Conservation (phyloP, 495 filamentous ascomycete species). For the Poronia punctata region DNA sequence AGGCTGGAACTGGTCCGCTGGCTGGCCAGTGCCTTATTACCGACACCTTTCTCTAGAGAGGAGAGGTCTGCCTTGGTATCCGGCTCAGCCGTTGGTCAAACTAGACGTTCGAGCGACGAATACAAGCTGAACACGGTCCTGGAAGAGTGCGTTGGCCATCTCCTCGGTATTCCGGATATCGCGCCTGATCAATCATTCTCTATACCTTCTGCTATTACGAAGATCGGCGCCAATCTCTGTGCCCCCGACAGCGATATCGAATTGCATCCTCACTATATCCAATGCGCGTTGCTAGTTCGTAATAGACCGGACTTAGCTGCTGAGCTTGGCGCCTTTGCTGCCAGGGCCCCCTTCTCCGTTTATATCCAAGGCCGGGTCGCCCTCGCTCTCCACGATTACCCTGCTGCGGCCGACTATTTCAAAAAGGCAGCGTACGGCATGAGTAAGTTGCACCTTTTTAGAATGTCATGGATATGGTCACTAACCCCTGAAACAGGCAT, state of each 20-base stretch:
- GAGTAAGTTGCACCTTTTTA: conserved; percentile 46
- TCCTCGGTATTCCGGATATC: conserved; percentile 37
- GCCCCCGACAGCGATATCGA: conserved; percentile 44
- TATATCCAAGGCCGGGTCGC: conserved; percentile 83
- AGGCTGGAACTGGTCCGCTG: conserved; percentile 75
- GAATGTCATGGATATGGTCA: background rate
- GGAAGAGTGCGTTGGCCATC: conserved; percentile 43
- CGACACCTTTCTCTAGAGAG: conserved; percentile 29
- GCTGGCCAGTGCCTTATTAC: conserved; percentile 58
- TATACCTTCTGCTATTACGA: conserved; percentile 40
- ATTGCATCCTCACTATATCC: conserved; percentile 46
- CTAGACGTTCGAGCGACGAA: conserved; percentile 31
- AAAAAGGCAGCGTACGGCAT: conserved; percentile 75
- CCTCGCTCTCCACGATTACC: conserved; percentile 63
- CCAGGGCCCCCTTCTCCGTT: conserved; percentile 60
- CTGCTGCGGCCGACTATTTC: conserved; percentile 69
- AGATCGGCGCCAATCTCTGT: conserved; percentile 50
- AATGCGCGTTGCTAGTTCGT: conserved; percentile 64
- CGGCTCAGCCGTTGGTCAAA: conserved; percentile 16
- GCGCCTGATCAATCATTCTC: conserved; percentile 20
- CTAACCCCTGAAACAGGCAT: conserved; percentile 17
- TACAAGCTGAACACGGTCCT: conserved; percentile 40
- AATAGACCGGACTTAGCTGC: conserved; percentile 64
- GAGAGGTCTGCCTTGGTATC: conserved; percentile 24
- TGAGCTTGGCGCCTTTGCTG: conserved; percentile 66